Evolutionary conservation across 768 basidiomycete species (phyloP).

Genomic region (Lyophyllum decastes): DNA sequence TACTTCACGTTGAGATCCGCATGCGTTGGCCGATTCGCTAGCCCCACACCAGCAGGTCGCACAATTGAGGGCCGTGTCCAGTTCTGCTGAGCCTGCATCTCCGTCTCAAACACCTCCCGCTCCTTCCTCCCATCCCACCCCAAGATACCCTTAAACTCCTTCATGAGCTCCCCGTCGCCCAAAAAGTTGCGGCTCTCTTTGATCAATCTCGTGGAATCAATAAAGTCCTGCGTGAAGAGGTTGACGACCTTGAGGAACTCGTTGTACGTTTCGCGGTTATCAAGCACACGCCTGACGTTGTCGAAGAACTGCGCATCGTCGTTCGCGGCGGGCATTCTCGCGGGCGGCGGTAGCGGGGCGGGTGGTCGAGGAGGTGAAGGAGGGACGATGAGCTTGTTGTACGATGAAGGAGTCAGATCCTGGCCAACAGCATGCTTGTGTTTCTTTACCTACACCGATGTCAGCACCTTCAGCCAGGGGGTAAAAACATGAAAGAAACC

Average conservation of each 20-base stretch:
- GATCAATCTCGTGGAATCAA: slow-evolving; percentile 83
- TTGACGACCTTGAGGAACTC: slow-evolving; percentile 96
- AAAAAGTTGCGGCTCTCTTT: slow-evolving; percentile 78
- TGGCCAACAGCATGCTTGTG: slow-evolving; percentile 38
- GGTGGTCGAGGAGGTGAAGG: slow-evolving; percentile 26
- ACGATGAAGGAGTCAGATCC: slow-evolving; percentile 39
- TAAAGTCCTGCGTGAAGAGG: slow-evolving; percentile 91
- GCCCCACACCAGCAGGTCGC: slow-evolving; percentile 32
- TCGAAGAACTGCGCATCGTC: slow-evolving; percentile 87
- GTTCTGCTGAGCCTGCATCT: slow-evolving; percentile 46
- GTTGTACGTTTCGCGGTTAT: slow-evolving; percentile 79
- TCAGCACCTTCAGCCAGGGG: background rate
- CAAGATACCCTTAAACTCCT: slow-evolving; percentile 81
- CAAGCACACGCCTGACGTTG: slow-evolving; percentile 74
- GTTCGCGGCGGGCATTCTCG: slow-evolving; percentile 27
- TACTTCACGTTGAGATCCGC: slow-evolving; percentile 71
- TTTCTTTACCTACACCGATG: slow-evolving; percentile 29
- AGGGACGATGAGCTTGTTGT: slow-evolving; percentile 38
- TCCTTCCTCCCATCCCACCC: slow-evolving; percentile 84
- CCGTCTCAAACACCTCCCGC: slow-evolving; percentile 49
- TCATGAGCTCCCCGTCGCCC: slow-evolving; percentile 77
- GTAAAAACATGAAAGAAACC: slow-evolving; percentile 13
- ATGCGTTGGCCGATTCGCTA: slow-evolving; percentile 49
- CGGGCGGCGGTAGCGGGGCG: slow-evolving; percentile 25
- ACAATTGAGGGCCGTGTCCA: slow-evolving; percentile 55